Base-by-base conservation (phyloP, 805 yeast species). In the Blastobotrys mokoenaii region DNA sequence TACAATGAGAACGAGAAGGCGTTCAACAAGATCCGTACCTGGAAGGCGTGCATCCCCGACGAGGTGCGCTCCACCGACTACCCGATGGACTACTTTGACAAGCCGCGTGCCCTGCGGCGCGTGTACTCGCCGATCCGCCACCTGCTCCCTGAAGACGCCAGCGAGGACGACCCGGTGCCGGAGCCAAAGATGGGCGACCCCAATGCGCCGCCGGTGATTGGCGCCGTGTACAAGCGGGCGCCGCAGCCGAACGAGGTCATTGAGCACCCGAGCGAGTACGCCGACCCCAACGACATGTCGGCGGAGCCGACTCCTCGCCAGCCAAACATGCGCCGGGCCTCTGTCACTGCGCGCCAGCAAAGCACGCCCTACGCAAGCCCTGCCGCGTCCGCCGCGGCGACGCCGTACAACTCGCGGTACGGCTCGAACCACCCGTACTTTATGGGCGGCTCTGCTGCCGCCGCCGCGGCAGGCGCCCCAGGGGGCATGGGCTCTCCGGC, bases 11-110 rank as follows among this genome's bases (percentile, higher is more conserved):
- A 77, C 45, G 95, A 86, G 57, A 85, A 86, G 63, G 81, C 81
- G 25, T 93, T 93, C 72, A 93, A 90, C 66, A 84, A 90, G 61
- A 93, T 93, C 57, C 77, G 97, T 60, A 90, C 98, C 2, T 93
- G 98, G 98, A 90, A 87, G 65, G 97, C 97, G 5, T 93, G 97
- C 70, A 73, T 93, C 53, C 98, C 98, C 0, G 97, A 93, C 64
- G 97, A 90, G 64, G 84, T 90, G 40, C 79, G 97, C 57, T 88
- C 84, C 52, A 51, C 55, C 2, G 73, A 68, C 51, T 69, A 69
- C 49, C 63, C 65, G 14, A 68, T 68, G 71, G 68, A 63, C 40
- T 56, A 67, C 45, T 90, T 85, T 57, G 97, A 89, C 58, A 83
- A 84, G 30, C 79, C 84, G 17, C 77, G 77, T 33, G 88, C 90